Evolutionary conservation across 176 grass and related monocot species (phyloP).

Genomic region (Avena insularis): DNA sequence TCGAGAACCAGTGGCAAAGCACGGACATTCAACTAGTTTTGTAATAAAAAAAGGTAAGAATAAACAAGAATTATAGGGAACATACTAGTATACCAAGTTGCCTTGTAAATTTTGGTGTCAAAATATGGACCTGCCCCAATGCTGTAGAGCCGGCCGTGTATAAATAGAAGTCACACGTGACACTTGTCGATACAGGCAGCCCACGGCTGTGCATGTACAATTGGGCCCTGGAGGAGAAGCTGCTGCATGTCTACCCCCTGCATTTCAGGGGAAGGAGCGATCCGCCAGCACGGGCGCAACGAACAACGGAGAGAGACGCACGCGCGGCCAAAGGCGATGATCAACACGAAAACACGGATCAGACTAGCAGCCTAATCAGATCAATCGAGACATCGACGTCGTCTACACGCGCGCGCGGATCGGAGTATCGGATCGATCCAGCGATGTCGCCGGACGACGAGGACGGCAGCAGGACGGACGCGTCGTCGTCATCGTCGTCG

Average conservation of each 20-base stretch:
- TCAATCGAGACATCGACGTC: not conserved
- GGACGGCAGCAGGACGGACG: not conserved
- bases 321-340: not conserved
- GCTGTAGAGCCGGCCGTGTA: too few species aligned
- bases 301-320: constrained; percentile 9
- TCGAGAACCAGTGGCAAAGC: too few species aligned
- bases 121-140: too few species aligned
- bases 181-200: not conserved
- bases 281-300: not conserved
- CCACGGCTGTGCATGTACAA: not conserved
- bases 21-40: too few species aligned
- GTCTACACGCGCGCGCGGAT: too few species aligned
- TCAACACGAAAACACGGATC: not conserved
- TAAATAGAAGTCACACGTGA: not conserved
- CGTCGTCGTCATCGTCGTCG: not conserved
- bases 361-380: not conserved
- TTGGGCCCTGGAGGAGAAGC: not conserved
- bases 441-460: constrained; percentile 32
- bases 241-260: not conserved
- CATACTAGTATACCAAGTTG: too few species aligned
- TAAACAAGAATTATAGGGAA: too few species aligned
- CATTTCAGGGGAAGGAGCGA: constrained; percentile 37
- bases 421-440: not conserved
- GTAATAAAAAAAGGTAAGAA: too few species aligned
- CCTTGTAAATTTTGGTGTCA: too few species aligned